Base-by-base conservation (phyloP, 345 rosid species). In the Syzygium aqueum region DNA sequence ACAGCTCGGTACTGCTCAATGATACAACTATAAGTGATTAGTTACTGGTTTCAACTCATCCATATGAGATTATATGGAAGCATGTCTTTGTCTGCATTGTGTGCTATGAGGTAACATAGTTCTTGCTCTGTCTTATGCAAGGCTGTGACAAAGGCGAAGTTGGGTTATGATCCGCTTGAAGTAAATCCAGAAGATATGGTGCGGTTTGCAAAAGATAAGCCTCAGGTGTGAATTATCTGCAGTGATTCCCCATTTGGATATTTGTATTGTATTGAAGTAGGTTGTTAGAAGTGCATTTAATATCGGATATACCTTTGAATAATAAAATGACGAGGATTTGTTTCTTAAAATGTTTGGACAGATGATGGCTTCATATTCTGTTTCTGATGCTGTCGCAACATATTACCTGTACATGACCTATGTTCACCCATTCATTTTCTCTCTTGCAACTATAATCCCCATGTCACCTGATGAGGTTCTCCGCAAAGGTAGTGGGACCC, bases 171-270 rank as follows among this genome's bases (percentile, higher is more conserved):
- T 93, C 99, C 99, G 43, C 88, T 94, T 84, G 99, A 95, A 92
- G 99, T 97, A 90, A 95, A 97, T 93, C 99, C 99, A 87, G 99
- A 97, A 90, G 99, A 97, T 91, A 97, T 97, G 99, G 99, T 97
- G 90, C 94, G 91, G 87, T 95, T 95, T 94, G 98, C 99, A 28
- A 95, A 89, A 92, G 99, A 97, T 89, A 94, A 92, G 86, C 95
- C 99, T 90, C 99, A 97, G 98, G 99, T 97, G 91, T 80, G 85
- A 82, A 82, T 88, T 65, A 84, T 85, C 13, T 40, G 67, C 46
- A 54, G 14, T 40, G 78, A 59, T 86, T 51, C 84, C 83, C 49
- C 46, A 28, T 73, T 22, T 37, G 84, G 43, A 53, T 33, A 88
- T 77, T 88, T 57, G 88, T 43, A n/a, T 61, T 49, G 80, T 49